Evolutionary conservation across 176 grass and related monocot species (phyloP), one percentile per base, ranked within the genome.

Genomic region (Panicum miliaceum): DNA sequence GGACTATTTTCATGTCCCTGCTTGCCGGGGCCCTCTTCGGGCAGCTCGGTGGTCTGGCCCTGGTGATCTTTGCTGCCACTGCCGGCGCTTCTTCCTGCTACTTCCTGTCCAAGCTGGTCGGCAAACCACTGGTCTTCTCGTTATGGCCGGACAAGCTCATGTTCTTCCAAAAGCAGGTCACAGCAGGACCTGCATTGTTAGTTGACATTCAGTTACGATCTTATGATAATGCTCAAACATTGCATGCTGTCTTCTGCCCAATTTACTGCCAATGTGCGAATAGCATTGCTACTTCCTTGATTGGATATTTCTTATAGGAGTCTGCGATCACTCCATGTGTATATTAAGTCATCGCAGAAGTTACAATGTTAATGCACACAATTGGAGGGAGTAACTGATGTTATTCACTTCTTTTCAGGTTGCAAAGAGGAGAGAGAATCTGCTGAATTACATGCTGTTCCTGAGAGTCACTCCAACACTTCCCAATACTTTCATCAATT

Each of bases 401-500:
- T 58, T 65, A 48, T 62, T 10, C 32, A 29, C 20, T 60, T 43
- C 48, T 87, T 86, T 66, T 20, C 84, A 99, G 96, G 91, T 99
- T 50, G 63, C 88, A n/a, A 99, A 93, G 80, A 96, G 96, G 91
- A 90, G 86, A 84, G 82, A 90, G 16, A 99, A 94, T 65, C 81
- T 99, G 80, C 84, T 99, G 75, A 99, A 99, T 83, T 99, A 99
- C 88, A 99, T 99, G 89, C 84, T 94, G 64, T 99, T 99, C 79
- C 85, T 98, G 53, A 90, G 96, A 90, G 88, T 99, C 42, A 99
- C 96, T 15, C 93, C 96, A 14, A 92, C 93, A 71, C 90, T 99
- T 83, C 96, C 96, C 53, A 96, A 99, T 77, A 99, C 96, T 51
- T 99, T 99, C 85, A 99, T 99, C 69, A 99, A 99, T 86, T 86